These are phyloP conservation scores for Ceratocystis colombiana DNA, from an alignment of 2,329 filamentous ascomycete species.

Conservation along the genomic window DNA sequence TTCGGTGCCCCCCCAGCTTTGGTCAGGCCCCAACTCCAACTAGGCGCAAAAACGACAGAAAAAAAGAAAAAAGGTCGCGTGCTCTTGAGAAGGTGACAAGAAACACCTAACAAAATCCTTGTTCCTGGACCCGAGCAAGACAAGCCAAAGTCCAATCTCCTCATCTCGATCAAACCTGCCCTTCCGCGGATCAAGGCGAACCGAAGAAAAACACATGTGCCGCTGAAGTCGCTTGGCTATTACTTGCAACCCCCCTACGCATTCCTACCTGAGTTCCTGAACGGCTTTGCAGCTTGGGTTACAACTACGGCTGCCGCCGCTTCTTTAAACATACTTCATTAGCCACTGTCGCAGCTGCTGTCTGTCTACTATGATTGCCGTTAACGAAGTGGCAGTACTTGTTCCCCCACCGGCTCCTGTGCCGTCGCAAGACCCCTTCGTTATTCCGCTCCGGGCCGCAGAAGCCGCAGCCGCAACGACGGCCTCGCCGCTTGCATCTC, in stretches of 20 bases:
- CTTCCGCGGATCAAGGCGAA: background rate
- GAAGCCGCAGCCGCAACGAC: conserved; percentile 9
- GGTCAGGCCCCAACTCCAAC: background rate
- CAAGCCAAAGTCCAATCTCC: background rate
- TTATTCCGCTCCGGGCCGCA: conserved; percentile 27
- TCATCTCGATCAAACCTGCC: background rate
- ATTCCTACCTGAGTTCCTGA: background rate
- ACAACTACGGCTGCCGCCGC: background rate
- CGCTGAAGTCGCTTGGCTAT: background rate
- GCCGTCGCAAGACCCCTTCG: conserved; percentile 35
- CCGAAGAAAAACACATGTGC: background rate
- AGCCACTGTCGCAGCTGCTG: background rate
- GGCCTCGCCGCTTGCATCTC: conserved; percentile 27
- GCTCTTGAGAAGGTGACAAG: background rate
- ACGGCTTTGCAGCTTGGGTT: too few species aligned
- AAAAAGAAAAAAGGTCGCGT: background rate
- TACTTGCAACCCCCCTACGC: background rate
- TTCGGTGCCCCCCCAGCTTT: background rate
- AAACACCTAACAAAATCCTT: background rate
- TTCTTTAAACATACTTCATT: background rate
- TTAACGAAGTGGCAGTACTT: conserved; percentile 24
- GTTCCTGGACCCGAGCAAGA: background rate
- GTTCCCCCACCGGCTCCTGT: conserved; percentile 38
- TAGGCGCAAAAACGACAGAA: background rate
- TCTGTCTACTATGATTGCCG: background rate